A percentile compares a stretch with the other conserved stretches of the same genome.
phyloP scores from a whole-genome alignment of 352 stramenopile species.

The Globisporangium barbulae region DNA sequence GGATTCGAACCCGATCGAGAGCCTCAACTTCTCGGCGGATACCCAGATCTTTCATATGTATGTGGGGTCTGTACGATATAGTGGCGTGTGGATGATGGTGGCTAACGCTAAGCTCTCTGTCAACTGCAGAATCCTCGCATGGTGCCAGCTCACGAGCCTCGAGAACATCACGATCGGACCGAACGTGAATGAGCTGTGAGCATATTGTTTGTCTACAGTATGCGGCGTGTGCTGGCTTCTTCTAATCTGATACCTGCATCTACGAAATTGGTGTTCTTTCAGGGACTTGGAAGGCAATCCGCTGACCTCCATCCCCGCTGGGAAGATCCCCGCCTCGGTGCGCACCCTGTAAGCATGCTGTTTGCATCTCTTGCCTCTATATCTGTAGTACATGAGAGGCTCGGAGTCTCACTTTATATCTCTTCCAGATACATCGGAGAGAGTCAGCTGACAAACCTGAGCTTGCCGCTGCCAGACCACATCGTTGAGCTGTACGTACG shows the following conservation, averaged over 20 bases:
- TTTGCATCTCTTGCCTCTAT: background rate
- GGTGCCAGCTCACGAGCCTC: background rate
- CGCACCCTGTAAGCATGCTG: slow-evolving; percentile 2
- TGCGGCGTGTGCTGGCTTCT: background rate
- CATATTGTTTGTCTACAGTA: background rate
- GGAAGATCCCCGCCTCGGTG: slow-evolving; percentile 3
- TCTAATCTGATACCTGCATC: background rate
- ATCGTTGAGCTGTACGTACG: slow-evolving; percentile 2
- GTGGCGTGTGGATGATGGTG: background rate
- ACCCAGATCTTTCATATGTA: slow-evolving; percentile 3
- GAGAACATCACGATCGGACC: slow-evolving; percentile 1
- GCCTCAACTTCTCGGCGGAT: background rate
- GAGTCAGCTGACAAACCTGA: background rate
- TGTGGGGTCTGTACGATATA: background rate
- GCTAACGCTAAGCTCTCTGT: background rate
- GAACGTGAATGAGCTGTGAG: slow-evolving; percentile 9
- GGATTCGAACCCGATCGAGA: slow-evolving; percentile 16
- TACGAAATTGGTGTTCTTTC: background rate
- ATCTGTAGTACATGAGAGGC: background rate
- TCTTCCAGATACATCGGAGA: background rate
- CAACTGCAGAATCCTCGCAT: slow-evolving; percentile 6
- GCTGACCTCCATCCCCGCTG: background rate
- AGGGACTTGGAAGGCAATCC: slow-evolving; percentile 5
- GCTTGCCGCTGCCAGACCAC: background rate
- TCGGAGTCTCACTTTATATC: background rate